Conservation (phyloP, 1,284 basidiomycete species). For the Sanghuangporus sanghuang region DNA sequence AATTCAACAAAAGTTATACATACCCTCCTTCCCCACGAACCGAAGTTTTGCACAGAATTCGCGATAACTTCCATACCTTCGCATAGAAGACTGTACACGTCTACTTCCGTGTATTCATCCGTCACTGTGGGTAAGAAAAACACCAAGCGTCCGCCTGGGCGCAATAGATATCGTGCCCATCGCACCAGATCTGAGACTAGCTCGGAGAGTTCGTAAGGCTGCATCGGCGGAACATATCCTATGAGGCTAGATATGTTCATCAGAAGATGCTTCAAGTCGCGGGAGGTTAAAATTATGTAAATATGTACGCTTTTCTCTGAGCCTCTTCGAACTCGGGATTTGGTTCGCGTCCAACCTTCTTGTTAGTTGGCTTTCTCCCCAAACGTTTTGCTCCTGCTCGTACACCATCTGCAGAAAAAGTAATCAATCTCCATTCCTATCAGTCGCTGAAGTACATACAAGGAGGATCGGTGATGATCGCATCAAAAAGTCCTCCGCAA, state of each 20-base stretch:
- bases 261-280: neutral
- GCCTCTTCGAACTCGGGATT: conserved; percentile 30
- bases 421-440: neutral
- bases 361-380: conserved; percentile 61
- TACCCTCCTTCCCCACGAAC: conserved; percentile 90
- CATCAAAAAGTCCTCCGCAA: conserved; percentile 86
- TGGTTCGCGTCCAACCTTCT: conserved; percentile 19
- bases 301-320: conserved; percentile 37
- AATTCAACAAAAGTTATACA: conserved; percentile 28
- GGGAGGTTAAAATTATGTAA: conserved; percentile 21
- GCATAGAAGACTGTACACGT: conserved; percentile 67
- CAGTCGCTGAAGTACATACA: conserved; percentile 47
- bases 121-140: conserved; percentile 94
- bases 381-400: conserved; percentile 94
- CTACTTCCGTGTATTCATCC: conserved; percentile 85
- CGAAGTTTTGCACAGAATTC: conserved; percentile 93
- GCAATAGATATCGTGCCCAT: conserved; percentile 81
- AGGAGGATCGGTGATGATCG: conserved; percentile 91
- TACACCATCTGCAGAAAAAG: conserved; percentile 69
- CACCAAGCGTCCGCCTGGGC: conserved; percentile 84
- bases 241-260: conserved; percentile 38
- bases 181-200: conserved; percentile 80
- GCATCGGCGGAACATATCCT: conserved; percentile 82
- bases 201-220: conserved; percentile 89
- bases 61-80: conserved; percentile 86